Evolutionary conservation across 2,329 filamentous ascomycete genomes (phyloP).

Genomic region (Aspergillus sergii): DNA sequence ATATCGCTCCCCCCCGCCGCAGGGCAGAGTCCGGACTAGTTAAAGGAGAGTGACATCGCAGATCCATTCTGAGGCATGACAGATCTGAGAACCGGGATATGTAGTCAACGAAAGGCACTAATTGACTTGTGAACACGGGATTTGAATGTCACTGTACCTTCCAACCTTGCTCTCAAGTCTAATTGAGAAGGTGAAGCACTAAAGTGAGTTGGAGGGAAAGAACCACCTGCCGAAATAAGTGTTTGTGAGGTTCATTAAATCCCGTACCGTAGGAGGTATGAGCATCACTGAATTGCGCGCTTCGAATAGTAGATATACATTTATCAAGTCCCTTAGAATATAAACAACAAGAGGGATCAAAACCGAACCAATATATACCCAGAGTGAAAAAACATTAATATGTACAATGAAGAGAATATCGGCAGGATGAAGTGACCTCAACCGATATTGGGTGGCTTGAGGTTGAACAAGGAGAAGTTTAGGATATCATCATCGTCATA

Average conservation of each 20-base stretch:
- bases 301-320: not conserved
- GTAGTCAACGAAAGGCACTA: not conserved
- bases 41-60: not conserved
- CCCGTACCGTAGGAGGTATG: not conserved
- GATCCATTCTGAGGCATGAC: not conserved
- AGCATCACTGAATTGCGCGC: not conserved
- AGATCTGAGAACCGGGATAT: not conserved
- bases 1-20: not conserved
- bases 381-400: conserved; percentile 19
- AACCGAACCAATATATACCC: conserved; percentile 6
- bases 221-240: not conserved
- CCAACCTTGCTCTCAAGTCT: not conserved
- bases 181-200: not conserved
- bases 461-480: conserved; percentile 11
- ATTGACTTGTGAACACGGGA: not conserved
- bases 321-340: conserved; percentile 17
- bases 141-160: not conserved
- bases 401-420: conserved; percentile 21
- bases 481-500: conserved; percentile 34
- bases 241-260: no score
- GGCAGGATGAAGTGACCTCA: conserved; percentile 9
- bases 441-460: conserved; percentile 1
- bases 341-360: conserved; percentile 10
- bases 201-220: not conserved
- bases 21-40: not conserved